Base-by-base conservation (phyloP, 2,329 filamentous ascomycete genomes). In the Alternaria solani region DNA sequence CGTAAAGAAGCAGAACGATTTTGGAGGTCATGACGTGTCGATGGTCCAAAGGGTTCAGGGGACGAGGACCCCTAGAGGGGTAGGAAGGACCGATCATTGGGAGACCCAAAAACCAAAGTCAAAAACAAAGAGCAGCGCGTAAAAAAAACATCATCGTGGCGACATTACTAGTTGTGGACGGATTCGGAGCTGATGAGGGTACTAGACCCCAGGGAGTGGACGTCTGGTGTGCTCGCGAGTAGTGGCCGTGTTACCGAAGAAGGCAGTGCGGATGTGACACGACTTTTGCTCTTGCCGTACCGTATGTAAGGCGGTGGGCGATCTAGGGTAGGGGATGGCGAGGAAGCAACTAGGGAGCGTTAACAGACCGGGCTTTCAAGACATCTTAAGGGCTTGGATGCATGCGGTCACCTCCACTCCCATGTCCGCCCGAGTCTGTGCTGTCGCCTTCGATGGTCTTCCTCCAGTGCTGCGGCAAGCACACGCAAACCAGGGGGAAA, bases 401-500 rank as follows among this genome's bases (percentile, higher is more conserved):
- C 61, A 51, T 63, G 63, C 71, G 59, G 51, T 74, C 75, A 77
- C 74, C 74, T 75, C 75, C 72, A 58, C 66, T 72, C 42, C 74
- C 69, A 59, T 62, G 68, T 39, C 72, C 73, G 48, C 55, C 60
- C 42, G 65, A 67, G 49, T 74, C 74, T 26, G 73, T 77, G 61
- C 71, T 76, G 72, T 97, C 94, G 60, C 93, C 93, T 66, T 98
- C 94, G 70, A 98, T 96, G 2, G 94, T 98, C 81, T 95, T 97
- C 74, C 90, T 89, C 94, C 94, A 99, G 79, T 97, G 94, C 74
- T 97, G 92, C 26, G 94, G 95, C 32, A 97, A 83, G 79, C 95
- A 98, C 42, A 98, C 93, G 75, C 94, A 99, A 51, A 99, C 94
- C 64, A 99, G 85, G 44, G 95, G 95, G 85, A 98, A 98, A 32